These are phyloP conservation scores for Alternaria triticimaculans DNA, from an alignment of 2,329 filamentous ascomycete genomes.

Conservation along the genomic window DNA sequence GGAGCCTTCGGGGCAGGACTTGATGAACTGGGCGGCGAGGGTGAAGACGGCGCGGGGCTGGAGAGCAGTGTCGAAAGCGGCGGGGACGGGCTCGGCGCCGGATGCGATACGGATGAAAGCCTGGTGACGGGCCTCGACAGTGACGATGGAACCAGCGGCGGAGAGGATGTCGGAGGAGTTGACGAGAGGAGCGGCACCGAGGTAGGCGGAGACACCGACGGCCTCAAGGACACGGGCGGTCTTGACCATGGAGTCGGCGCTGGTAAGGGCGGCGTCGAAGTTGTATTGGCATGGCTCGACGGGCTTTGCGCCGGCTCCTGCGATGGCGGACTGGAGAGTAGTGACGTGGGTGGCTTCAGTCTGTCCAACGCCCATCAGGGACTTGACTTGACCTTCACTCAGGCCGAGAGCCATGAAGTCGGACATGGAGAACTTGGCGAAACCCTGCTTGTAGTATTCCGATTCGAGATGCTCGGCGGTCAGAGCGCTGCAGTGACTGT, in stretches of 20 bases:
- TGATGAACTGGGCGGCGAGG: slow-evolving; percentile 75
- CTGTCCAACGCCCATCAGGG: slow-evolving; percentile 66
- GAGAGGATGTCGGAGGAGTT: slow-evolving; percentile 65
- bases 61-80: slow-evolving; percentile 74
- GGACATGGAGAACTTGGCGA: slow-evolving; percentile 68
- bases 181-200: slow-evolving; percentile 73
- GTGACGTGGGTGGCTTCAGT: slow-evolving; percentile 70
- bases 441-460: slow-evolving; percentile 74
- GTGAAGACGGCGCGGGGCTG: slow-evolving; percentile 74
- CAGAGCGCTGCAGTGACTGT: slow-evolving; percentile 62
- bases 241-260: slow-evolving; percentile 70
- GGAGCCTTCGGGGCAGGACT: slow-evolving; percentile 68
- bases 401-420: slow-evolving; percentile 71
- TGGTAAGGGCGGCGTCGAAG: slow-evolving; percentile 66
- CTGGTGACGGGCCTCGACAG: slow-evolving; percentile 76
- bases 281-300: slow-evolving; percentile 75
- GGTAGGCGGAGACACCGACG: slow-evolving; percentile 74
- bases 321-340: slow-evolving; percentile 66
- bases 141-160: slow-evolving; percentile 73
- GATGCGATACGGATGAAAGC: slow-evolving; percentile 71
- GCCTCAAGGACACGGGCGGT: slow-evolving; percentile 75
- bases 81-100: slow-evolving; percentile 66
- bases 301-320: slow-evolving; percentile 67
- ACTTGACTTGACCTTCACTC: slow-evolving; percentile 60
- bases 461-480: slow-evolving; percentile 78